phyloP scores from a whole-genome alignment of 768 basidiomycete genomes.

The Boletus sp. region DNA sequence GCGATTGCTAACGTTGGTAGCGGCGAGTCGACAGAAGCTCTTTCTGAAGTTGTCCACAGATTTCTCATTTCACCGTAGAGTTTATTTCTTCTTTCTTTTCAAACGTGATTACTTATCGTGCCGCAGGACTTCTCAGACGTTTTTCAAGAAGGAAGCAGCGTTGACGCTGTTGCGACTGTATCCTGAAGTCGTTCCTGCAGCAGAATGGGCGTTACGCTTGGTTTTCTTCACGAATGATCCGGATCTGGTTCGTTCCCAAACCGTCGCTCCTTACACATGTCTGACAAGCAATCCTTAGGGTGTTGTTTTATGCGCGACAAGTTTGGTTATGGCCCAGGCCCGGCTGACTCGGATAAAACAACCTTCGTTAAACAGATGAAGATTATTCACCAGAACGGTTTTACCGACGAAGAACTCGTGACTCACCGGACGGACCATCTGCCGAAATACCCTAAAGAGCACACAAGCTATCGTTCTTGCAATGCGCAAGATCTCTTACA shows the following conservation, averaged over 20 bases:
- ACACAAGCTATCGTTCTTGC: constrained; percentile 83
- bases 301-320: constrained; percentile 92
- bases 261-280: not conserved
- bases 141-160: constrained; percentile 99
- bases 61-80: constrained; percentile 90
- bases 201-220: constrained; percentile 94
- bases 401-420: constrained; percentile 72
- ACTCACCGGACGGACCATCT: constrained; percentile 76
- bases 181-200: constrained; percentile 87
- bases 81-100: not conserved
- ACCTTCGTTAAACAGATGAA: constrained; percentile 94
- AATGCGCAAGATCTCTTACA: constrained; percentile 82
- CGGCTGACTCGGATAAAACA: too few relatives aligned
- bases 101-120: constrained; percentile 13
- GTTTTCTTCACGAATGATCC: constrained; percentile 94
- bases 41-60: constrained; percentile 91
- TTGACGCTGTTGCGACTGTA: constrained; percentile 90
- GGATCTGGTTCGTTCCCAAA: constrained; percentile 61
- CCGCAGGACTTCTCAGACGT: constrained; percentile 83
- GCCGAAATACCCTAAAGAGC: constrained; percentile 84
- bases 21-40: constrained; percentile 96
- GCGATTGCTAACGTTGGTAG: constrained; percentile 98
- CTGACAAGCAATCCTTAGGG: constrained; percentile 51
- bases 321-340: constrained; percentile 73
- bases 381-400: constrained; percentile 94